Conservation (phyloP, 2,329 filamentous ascomycete species). For the Beauveria sp. region DNA sequence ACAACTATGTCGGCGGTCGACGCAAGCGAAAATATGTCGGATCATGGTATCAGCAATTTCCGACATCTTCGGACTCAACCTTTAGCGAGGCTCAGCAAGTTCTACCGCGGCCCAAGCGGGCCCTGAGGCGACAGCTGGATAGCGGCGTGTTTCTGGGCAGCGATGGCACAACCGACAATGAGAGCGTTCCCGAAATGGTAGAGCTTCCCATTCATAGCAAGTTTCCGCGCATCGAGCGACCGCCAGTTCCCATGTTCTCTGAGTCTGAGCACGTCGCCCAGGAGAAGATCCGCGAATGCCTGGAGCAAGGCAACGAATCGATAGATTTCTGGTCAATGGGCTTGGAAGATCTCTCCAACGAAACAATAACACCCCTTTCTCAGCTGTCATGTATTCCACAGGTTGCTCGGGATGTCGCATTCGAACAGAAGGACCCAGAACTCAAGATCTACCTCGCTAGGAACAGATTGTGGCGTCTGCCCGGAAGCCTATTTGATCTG, state of each 20-base stretch:
- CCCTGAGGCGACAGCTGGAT: slow-evolving; percentile 53
- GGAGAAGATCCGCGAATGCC: slow-evolving; percentile 40
- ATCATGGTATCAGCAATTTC: slow-evolving; percentile 59
- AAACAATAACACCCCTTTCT: slow-evolving; percentile 48
- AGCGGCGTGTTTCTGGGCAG: slow-evolving; percentile 64
- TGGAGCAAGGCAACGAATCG: slow-evolving; percentile 51
- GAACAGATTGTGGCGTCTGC: slow-evolving; percentile 50
- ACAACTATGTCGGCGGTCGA: slow-evolving; percentile 52
- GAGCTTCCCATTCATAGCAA: slow-evolving; percentile 26
- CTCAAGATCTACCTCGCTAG: slow-evolving; percentile 54
- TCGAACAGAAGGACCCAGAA: slow-evolving; percentile 49
- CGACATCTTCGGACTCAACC: slow-evolving; percentile 41
- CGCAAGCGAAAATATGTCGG: slow-evolving; percentile 58
- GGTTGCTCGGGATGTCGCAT: slow-evolving; percentile 49
- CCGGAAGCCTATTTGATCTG: slow-evolving; percentile 54
- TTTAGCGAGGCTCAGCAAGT: slow-evolving; percentile 30
- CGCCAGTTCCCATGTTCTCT: slow-evolving; percentile 24
- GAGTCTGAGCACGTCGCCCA: slow-evolving; percentile 37
- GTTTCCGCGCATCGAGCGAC: slow-evolving; percentile 30
- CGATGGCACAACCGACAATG: slow-evolving; percentile 43
- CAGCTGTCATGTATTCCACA: slow-evolving; percentile 47
- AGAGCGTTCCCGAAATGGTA: slow-evolving; percentile 24
- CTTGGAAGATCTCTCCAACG: slow-evolving; percentile 47
- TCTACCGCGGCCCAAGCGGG: slow-evolving; percentile 38
- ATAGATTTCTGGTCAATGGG: slow-evolving; percentile 55